Percentiles rank a stretch among this genome's conserved stretches.
Evolutionary conservation across 805 yeast genomes (phyloP).

Genomic region (Zygosaccharomyces bisporus): DNA sequence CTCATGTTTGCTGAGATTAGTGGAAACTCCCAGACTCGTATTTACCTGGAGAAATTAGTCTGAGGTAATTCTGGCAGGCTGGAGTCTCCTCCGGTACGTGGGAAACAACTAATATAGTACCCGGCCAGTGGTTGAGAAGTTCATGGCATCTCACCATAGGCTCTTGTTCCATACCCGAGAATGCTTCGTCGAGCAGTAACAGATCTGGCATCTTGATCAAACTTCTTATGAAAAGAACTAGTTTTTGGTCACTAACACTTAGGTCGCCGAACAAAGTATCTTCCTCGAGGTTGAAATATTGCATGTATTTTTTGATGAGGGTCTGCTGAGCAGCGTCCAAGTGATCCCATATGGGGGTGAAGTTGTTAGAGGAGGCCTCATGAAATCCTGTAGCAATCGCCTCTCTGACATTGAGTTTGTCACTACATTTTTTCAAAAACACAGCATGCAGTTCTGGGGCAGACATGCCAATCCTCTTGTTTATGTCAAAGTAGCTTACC

Average conservation of each 20-base stretch:
- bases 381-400: slow-evolving; percentile 70
- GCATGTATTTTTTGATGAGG: slow-evolving; percentile 44
- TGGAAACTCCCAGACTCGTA: slow-evolving; percentile 24
- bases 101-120: slow-evolving; percentile 76
- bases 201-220: slow-evolving; percentile 73
- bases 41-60: slow-evolving; percentile 37
- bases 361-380: slow-evolving; percentile 52
- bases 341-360: slow-evolving; percentile 43
- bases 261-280: slow-evolving; percentile 47
- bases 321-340: slow-evolving; percentile 39
- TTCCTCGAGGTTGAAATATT: slow-evolving; percentile 45
- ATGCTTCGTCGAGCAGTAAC: slow-evolving; percentile 85
- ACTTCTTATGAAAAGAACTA: slow-evolving; percentile 71
- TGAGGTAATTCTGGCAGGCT: slow-evolving; percentile 48
- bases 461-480: slow-evolving; percentile 74
- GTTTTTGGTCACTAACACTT: slow-evolving; percentile 70
- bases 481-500: slow-evolving; percentile 72
- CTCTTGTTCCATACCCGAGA: slow-evolving; percentile 80
- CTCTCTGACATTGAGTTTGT: slow-evolving; percentile 46
- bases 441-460: slow-evolving; percentile 91
- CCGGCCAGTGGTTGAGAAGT: slow-evolving; percentile 50
- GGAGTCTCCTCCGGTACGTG: slow-evolving; percentile 80
- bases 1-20: not conserved
- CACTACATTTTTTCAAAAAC: slow-evolving; percentile 49
- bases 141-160: slow-evolving; percentile 54